phyloP scores from a whole-genome alignment of 192 early-diverging fungal genomes.

The Coemansia sp. region DNA sequence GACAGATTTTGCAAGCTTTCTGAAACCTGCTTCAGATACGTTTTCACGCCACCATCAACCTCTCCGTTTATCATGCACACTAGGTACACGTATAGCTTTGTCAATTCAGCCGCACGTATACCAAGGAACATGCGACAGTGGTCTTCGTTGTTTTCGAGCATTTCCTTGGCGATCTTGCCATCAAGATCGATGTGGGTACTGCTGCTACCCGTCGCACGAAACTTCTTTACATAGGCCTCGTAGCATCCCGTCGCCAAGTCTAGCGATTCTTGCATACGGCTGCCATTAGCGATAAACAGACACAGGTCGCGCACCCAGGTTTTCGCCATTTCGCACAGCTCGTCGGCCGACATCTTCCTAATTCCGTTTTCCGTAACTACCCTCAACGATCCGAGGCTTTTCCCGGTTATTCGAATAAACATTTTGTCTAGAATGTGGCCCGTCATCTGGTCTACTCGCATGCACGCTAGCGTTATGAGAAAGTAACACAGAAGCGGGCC shows the following conservation, averaged over 20 bases:
- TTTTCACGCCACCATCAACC: background rate
- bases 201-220: background rate
- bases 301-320: slow-evolving; percentile 15
- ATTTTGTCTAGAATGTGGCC: slow-evolving; percentile 3
- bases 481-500: slow-evolving; percentile 34
- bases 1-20: slow-evolving; percentile 14
- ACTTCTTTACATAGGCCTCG: slow-evolving; percentile 14
- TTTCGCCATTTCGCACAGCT: slow-evolving; percentile 6
- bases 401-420: slow-evolving; percentile 12
- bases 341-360: background rate
- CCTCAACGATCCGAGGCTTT: background rate
- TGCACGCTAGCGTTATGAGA: slow-evolving; percentile 24
- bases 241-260: slow-evolving; percentile 19
- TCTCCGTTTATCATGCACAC: slow-evolving; percentile 14
- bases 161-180: slow-evolving; percentile 13
- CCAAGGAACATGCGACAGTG: slow-evolving; percentile 33
- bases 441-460: background rate
- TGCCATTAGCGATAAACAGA: slow-evolving; percentile 1
- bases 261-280: slow-evolving; percentile 11
- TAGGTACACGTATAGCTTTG: slow-evolving; percentile 30
- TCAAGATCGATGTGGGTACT: background rate
- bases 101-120: slow-evolving; percentile 28
- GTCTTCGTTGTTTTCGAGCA: slow-evolving; percentile 9
- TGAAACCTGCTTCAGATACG: slow-evolving; percentile 24
- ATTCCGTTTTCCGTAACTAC: slow-evolving; percentile 19